phyloP scores from a whole-genome alignment of 331 rosid species.

The Malus hybrid region DNA sequence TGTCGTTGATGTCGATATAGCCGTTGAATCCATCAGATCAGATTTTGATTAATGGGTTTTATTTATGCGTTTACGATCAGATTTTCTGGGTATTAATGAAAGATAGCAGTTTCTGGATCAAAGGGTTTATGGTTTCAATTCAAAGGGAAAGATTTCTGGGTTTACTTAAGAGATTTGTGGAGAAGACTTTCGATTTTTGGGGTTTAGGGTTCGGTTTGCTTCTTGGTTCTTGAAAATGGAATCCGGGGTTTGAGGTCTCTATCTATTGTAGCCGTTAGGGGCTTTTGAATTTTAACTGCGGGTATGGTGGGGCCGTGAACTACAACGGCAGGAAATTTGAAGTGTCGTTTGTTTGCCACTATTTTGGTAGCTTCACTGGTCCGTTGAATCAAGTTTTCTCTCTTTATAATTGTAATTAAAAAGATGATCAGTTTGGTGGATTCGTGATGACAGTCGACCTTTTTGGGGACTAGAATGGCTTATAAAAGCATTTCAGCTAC shows the following conservation, averaged over 20 bases:
- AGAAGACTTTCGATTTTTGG: background rate
- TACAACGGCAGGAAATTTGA: background rate
- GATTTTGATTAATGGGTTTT: too few species aligned
- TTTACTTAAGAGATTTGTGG: background rate
- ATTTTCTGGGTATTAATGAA: background rate
- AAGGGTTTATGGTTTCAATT: background rate
- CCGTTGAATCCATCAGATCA: constrained; percentile 28
- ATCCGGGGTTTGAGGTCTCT: background rate
- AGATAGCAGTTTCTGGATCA: background rate
- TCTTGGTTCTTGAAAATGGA: background rate
- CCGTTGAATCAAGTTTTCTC: too few species aligned
- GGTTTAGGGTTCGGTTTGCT: background rate
- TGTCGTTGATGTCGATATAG: background rate
- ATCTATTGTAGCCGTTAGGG: background rate
- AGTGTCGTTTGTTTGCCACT: background rate
- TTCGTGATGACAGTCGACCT: too few species aligned
- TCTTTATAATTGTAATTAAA: too few species aligned
- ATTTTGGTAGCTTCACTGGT: too few species aligned
- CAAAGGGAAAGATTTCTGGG: background rate
- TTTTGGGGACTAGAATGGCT: accelerated
- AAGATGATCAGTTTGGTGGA: too few species aligned
- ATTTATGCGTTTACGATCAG: too few species aligned
- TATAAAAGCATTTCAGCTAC: accelerated
- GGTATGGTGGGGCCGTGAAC: background rate
- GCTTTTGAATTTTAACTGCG: background rate